Evolutionary conservation across 805 yeast genomes (phyloP), one percentile per base, ranked within the genome.

Genomic region (Komagataella pseudopastoris): DNA sequence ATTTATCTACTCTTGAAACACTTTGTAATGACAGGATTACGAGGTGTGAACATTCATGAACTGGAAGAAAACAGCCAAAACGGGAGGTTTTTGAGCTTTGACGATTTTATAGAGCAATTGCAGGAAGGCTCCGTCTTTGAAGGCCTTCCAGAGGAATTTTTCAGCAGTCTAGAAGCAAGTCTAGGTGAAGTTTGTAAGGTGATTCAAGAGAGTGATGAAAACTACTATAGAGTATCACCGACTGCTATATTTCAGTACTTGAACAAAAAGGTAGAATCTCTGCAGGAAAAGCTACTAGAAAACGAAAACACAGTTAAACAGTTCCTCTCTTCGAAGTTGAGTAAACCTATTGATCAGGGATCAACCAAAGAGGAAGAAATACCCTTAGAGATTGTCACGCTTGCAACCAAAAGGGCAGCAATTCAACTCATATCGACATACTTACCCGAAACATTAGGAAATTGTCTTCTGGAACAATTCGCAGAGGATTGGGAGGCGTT

Each of bases 341-440:
- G 51, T 55, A 58, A 48, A 65, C 47, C 60, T 73, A 56, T 22
- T 50, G 52, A n/a, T 20, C 46, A 22, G 30, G 20, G 14, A 12
- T 30, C 39, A 4, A 10, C n/a, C 14, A 24, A 18, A 23, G 45
- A 23, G 20, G 47, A 17, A 17, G 46, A 46, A 10, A 46, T 30
- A 2, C 70, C 76, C 2, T 56, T 55, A 2, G 63, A 66, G 6
- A 65, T 74, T 1, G 56, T 71, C n/a, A 54, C 60, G 3, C 58
- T 69, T 2, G 65, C 72, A 16, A 63, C 70, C 17, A 60, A 64
- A 14, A 69, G 68, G 51, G 63, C 71, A 51, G 62, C 83, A 5
- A 63, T 81, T 3, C 72, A 75, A 23, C 61, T 81, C 24, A 54
- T 81, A 5, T 71, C 78, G 2, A 71, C 77, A 2, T 72, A 71